Percentiles rank a stretch among this genome's conserved stretches.
Conservation (phyloP, 257 asterid genomes). For the Forsythia suspensa region DNA sequence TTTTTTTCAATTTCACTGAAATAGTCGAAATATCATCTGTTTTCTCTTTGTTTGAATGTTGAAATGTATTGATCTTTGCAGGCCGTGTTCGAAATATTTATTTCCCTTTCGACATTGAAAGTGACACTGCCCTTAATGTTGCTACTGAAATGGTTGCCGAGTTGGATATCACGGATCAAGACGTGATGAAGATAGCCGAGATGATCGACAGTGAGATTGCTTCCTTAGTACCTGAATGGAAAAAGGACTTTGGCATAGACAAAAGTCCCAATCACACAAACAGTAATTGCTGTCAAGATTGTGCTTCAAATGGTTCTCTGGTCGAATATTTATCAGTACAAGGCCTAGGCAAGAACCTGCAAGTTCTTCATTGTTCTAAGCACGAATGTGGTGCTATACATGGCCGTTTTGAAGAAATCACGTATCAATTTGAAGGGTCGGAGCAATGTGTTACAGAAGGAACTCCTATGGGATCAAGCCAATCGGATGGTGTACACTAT, state of each 20-base stretch:
- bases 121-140: conserved; percentile 47
- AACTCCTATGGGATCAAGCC: conserved; percentile 26
- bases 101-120: conserved; percentile 46
- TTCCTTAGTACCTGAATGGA: conserved; percentile 51
- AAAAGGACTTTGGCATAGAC: conserved; percentile 40
- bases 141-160: conserved; percentile 61
- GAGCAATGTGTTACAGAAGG: conserved; percentile 16
- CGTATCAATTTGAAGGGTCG: conserved; percentile 36
- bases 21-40: not conserved
- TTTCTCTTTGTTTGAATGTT: not conserved
- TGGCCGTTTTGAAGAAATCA: conserved; percentile 56
- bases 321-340: conserved; percentile 24
- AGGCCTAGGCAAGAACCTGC: conserved; percentile 20
- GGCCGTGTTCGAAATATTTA: conserved; percentile 52
- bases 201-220: conserved; percentile 59
- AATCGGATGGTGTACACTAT: conserved; percentile 29
- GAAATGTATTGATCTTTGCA: conserved; percentile 24
- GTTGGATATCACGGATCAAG: conserved; percentile 53
- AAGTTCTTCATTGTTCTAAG: conserved; percentile 34
- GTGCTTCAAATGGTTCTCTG: conserved; percentile 47
- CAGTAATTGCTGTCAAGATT: conserved; percentile 34
- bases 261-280: conserved; percentile 35
- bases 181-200: conserved; percentile 45
- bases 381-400: conserved; percentile 50
- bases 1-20: not conserved